Conservation (phyloP, 108 stramenopile species). For the Poteriospumella lacustris region DNA sequence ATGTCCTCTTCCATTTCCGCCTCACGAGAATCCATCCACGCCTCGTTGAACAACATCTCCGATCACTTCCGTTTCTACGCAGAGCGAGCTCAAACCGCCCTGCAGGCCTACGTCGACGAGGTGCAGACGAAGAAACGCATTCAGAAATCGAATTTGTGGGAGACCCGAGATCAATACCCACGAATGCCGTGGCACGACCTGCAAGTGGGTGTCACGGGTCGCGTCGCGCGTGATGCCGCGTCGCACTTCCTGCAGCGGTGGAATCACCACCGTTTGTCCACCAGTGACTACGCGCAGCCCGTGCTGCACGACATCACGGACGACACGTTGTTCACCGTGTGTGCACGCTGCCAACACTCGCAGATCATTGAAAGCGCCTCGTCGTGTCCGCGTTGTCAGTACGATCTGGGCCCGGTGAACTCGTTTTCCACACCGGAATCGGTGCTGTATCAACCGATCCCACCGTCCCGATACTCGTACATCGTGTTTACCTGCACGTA, state of each 20-base stretch:
- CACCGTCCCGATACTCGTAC: background rate
- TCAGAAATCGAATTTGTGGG: background rate
- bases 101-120: background rate
- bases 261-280: constrained; percentile 26
- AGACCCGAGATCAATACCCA: constrained; percentile 12
- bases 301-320: background rate
- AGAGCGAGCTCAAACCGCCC: background rate
- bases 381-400: constrained; percentile 2
- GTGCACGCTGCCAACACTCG: background rate
- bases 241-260: constrained; percentile 25
- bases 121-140: background rate
- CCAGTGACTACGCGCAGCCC: background rate
- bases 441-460: background rate
- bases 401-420: constrained; percentile 10
- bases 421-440: background rate
- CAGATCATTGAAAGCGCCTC: background rate
- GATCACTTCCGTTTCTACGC: too few species aligned
- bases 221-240: background rate
- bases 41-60: too few species aligned
- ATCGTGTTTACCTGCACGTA: constrained; percentile 10
- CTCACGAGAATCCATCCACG: background rate
- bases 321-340: background rate
- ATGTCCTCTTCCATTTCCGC: too few species aligned
- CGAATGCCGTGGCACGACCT: constrained; percentile 26
- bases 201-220: background rate